These are phyloP conservation scores for Umbilicus rupestris DNA, from an alignment of 164 flowering plant genomes.

Conservation along the genomic window DNA sequence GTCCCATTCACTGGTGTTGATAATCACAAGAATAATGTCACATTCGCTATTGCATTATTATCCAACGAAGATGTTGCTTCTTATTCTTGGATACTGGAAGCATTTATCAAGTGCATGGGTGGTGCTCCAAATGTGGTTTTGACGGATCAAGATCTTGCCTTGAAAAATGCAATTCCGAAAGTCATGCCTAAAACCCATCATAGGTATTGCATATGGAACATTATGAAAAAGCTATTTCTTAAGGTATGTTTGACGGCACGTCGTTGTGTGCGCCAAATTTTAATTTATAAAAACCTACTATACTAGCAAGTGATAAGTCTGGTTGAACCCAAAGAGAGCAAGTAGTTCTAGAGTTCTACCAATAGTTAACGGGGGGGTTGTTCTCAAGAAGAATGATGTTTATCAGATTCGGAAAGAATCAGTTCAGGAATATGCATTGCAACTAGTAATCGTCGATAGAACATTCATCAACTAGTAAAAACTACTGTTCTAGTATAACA, in stretches of 20 bases:
- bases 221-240: not conserved
- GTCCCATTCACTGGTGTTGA: not conserved
- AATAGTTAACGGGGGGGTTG: no score
- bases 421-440: no score
- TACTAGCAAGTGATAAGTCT: no score
- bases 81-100: not conserved
- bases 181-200: not conserved
- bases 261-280: no score
- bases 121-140: not conserved
- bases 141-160: not conserved
- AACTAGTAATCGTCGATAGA: no score
- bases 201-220: not conserved
- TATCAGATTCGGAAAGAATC: no score
- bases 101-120: not conserved
- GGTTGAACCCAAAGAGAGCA: no score
- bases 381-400: no score
- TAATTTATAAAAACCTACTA: no score
- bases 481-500: no score
- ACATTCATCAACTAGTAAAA: no score
- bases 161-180: not conserved
- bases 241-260: not conserved
- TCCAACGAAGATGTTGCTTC: not conserved
- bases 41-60: not conserved
- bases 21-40: not conserved
- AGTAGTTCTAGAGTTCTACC: no score